Conservation (phyloP, 1,284 basidiomycete species). For the Athelia sp. region DNA sequence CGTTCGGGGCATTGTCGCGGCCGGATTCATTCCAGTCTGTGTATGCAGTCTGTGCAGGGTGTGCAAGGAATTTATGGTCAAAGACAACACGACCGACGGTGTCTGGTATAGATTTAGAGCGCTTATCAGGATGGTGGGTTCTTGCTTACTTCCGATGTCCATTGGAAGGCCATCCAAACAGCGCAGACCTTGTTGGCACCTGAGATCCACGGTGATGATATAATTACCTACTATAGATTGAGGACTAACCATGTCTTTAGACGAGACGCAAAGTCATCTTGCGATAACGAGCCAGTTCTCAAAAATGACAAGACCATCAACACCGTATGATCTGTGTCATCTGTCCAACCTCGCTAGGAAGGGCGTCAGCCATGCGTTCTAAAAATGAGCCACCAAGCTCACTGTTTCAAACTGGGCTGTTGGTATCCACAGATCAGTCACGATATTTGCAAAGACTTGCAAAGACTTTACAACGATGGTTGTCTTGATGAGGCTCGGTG, state of each 20-base stretch:
- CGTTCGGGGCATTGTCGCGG: conserved; percentile 11
- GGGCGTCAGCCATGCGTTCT: neutral
- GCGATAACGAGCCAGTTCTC: conserved; percentile 10
- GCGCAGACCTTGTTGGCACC: conserved; percentile 16
- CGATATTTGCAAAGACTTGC: no score
- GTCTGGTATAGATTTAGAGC: conserved; percentile 4
- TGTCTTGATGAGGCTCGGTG: neutral
- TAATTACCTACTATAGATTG: neutral
- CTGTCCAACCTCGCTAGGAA: conserved; percentile 17
- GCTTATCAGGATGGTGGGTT: neutral
- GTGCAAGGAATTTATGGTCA: conserved; percentile 5
- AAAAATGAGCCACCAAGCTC: neutral
- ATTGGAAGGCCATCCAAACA: conserved; percentile 15
- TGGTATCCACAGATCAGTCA: no score
- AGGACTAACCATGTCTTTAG: conserved; percentile 11
- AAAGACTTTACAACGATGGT: conserved; percentile 2
- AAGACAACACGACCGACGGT: conserved; percentile 16
- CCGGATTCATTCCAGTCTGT: conserved; percentile 11
- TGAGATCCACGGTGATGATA: neutral
- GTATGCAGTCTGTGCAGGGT: conserved; percentile 13
- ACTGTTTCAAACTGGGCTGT: neutral
- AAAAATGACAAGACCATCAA: conserved; percentile 15
- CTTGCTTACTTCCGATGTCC: conserved; percentile 15
- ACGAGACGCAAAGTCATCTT: conserved; percentile 12
- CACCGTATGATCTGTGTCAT: conserved; percentile 17